Evolutionary conservation across 2,329 filamentous ascomycete genomes (phyloP).

Genomic region (Xylariaceae sp.): DNA sequence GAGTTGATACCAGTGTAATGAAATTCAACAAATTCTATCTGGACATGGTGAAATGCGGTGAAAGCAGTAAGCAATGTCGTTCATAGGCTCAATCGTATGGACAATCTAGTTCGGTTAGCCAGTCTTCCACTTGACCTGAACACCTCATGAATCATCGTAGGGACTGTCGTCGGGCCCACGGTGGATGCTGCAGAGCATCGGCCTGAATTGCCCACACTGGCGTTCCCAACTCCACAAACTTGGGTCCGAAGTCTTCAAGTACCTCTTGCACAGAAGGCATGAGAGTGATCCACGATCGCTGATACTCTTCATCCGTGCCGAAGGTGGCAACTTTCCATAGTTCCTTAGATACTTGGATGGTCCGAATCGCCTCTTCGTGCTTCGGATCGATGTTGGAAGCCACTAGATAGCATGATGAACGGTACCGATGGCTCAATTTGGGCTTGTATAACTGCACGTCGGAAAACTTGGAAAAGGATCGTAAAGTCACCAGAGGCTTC

Average conservation of each 20-base stretch:
- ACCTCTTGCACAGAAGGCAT: conserved; percentile 20
- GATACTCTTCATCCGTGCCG: conserved; percentile 27
- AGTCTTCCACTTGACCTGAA: background rate
- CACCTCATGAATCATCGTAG: background rate
- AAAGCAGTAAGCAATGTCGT: background rate
- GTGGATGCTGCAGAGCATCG: conserved; percentile 28
- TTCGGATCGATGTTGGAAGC: conserved; percentile 38
- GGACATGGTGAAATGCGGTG: background rate
- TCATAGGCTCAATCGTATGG: background rate
- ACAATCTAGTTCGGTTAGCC: background rate
- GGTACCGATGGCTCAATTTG: conserved; percentile 33
- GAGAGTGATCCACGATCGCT: background rate
- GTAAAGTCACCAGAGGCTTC: conserved; percentile 35
- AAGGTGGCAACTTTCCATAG: conserved; percentile 39
- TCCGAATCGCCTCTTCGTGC: conserved; percentile 29
- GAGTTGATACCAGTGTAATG: background rate
- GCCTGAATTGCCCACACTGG: conserved; percentile 35
- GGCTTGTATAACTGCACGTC: conserved; percentile 43
- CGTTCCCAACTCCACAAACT: conserved; percentile 30
- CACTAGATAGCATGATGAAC: conserved; percentile 50
- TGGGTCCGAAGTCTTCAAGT: conserved; percentile 34
- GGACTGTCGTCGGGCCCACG: conserved; percentile 13
- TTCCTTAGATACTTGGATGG: conserved; percentile 38
- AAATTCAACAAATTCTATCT: background rate
- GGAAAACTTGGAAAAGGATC: conserved; percentile 39